phyloP scores from a whole-genome alignment of 1,139 yeast species.

The Saccharomyces hybrid region DNA sequence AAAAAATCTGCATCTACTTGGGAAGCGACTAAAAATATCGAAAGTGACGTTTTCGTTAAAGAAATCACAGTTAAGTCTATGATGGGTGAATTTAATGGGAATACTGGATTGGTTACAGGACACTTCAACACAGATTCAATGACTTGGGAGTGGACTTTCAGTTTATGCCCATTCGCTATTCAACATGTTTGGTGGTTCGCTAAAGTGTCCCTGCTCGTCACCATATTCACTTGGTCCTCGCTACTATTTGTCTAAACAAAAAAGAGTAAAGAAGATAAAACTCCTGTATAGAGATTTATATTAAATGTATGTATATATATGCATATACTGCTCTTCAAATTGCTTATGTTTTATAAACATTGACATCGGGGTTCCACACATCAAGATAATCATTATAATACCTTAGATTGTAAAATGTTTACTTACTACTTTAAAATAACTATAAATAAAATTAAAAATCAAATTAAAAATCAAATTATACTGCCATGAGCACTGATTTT shows the following conservation, averaged over 20 bases:
- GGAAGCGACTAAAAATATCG: slow-evolving; percentile 44
- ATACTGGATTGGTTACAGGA: slow-evolving; percentile 77
- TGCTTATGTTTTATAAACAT: not conserved
- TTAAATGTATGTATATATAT: not conserved
- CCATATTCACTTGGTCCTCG: slow-evolving; percentile 30
- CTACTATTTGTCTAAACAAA: not conserved
- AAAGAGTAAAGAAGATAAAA: not conserved
- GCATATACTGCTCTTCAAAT: not conserved
- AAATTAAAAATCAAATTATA: not conserved
- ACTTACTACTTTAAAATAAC: not conserved
- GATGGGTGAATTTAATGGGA: slow-evolving; percentile 96
- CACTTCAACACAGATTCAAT: slow-evolving; percentile 37
- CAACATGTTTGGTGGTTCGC: slow-evolving; percentile 97
- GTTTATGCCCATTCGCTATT: slow-evolving; percentile 71
- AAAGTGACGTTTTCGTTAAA: slow-evolving; percentile 36
- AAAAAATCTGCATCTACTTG: slow-evolving; percentile 39
- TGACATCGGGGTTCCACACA: not conserved
- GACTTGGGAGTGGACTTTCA: slow-evolving; percentile 60
- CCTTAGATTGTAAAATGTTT: not conserved
- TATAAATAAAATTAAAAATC: not conserved
- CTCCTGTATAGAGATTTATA: not conserved
- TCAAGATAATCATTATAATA: not conserved
- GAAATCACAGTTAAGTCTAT: slow-evolving; percentile 85
- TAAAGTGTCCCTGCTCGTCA: slow-evolving; percentile 45
- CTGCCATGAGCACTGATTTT: not conserved